These are phyloP conservation scores for Coniferiporia weirii DNA, from an alignment of 1,284 basidiomycete genomes.

Conservation along the genomic window DNA sequence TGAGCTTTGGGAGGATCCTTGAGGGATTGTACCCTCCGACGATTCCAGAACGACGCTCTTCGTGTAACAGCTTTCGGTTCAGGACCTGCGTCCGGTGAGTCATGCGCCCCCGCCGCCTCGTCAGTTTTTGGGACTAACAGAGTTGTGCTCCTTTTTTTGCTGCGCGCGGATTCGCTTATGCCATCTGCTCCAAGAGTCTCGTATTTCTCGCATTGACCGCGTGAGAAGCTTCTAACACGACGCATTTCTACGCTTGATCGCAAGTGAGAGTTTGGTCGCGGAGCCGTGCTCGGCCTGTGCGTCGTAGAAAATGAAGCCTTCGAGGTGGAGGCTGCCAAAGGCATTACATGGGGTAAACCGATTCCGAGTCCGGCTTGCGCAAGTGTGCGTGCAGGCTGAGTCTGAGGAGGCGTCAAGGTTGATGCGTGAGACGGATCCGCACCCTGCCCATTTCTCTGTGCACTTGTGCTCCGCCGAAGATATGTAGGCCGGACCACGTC, in stretches of 20 bases:
- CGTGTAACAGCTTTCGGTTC: slow-evolving; percentile 8
- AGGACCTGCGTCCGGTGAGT: background rate
- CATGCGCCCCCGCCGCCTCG: background rate
- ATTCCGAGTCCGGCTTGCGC: slow-evolving; percentile 56
- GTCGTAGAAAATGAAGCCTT: background rate
- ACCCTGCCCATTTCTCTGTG: background rate
- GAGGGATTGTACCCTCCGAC: slow-evolving; percentile 17
- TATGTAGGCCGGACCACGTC: slow-evolving; percentile 10
- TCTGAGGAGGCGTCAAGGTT: slow-evolving; percentile 8
- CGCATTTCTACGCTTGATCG: slow-evolving; percentile 24
- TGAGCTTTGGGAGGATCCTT: slow-evolving; percentile 1
- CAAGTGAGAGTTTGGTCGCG: slow-evolving; percentile 8
- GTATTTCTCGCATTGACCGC: background rate
- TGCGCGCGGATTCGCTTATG: background rate
- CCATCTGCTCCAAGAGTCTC: background rate
- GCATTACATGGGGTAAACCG: slow-evolving; percentile 49
- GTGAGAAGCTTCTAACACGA: slow-evolving; percentile 42
- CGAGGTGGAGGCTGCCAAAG: slow-evolving; percentile 36
- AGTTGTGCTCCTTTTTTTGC: background rate
- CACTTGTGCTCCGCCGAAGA: slow-evolving; percentile 8
- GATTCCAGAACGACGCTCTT: slow-evolving; percentile 18
- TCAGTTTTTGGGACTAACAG: background rate
- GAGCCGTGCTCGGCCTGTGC: slow-evolving; percentile 7
- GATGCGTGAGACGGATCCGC: slow-evolving; percentile 1
- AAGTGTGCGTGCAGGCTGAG: slow-evolving; percentile 40